Percentiles rank a stretch among this genome's conserved stretches.
phyloP scores from a whole-genome alignment of 768 basidiomycete species.

The Favolaschia claudopus region DNA sequence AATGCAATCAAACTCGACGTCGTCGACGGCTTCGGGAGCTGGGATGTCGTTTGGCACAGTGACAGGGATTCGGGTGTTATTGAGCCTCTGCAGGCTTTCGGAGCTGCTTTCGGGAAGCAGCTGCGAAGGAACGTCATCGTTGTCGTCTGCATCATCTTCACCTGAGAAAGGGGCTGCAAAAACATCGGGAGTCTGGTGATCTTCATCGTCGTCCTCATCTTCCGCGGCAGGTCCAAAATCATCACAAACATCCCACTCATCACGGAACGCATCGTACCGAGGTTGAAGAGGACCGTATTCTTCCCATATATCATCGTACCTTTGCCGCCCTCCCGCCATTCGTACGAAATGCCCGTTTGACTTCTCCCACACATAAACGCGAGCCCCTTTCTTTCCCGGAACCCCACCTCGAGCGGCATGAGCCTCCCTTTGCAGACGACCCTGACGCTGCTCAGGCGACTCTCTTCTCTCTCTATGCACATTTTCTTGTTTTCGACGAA shows the following conservation, averaged over 20 bases:
- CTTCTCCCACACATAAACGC: constrained; percentile 6
- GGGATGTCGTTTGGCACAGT: too few relatives aligned
- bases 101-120: too few relatives aligned
- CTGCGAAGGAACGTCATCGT: too few relatives aligned
- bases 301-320: background rate
- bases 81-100: background rate
- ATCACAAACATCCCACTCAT: constrained; percentile 8
- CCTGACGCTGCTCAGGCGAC: background rate
- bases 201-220: background rate
- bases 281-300: background rate
- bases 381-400: background rate
- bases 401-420: background rate
- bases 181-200: too few relatives aligned
- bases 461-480: background rate
- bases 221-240: background rate
- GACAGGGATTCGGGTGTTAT: background rate
- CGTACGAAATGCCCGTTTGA: background rate
- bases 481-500: background rate
- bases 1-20: too few relatives aligned
- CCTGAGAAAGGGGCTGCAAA: too few relatives aligned
- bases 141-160: too few relatives aligned
- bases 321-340: background rate
- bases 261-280: constrained; percentile 1
- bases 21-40: too few relatives aligned
- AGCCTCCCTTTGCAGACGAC: background rate